Percentiles rank a stretch among this genome's conserved stretches.
phyloP scores from a whole-genome alignment of 2,329 filamentous ascomycete species.

The Hypoxylon sp. region DNA sequence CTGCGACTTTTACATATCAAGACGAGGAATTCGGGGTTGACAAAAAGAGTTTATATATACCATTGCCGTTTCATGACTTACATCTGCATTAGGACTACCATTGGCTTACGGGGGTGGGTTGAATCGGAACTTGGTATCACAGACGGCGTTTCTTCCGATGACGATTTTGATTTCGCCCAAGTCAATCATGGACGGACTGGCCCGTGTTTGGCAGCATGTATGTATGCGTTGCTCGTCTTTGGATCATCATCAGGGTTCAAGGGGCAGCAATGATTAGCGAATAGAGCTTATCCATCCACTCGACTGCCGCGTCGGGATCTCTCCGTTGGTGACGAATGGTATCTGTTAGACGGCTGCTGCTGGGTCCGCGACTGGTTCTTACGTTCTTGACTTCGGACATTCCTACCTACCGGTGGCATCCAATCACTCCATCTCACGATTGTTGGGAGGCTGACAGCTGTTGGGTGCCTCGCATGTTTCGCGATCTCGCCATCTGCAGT shows the following conservation, averaged over 20 bases:
- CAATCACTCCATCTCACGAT: slow-evolving; percentile 3
- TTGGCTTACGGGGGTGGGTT: slow-evolving; percentile 32
- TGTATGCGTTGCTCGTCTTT: slow-evolving; percentile 35
- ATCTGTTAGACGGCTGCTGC: slow-evolving; percentile 6
- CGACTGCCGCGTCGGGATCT: slow-evolving; percentile 17
- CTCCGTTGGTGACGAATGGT: slow-evolving; percentile 26
- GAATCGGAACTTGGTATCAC: slow-evolving; percentile 37
- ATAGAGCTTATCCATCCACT: slow-evolving; percentile 32
- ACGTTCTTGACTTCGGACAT: slow-evolving; percentile 2
- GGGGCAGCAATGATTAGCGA: slow-evolving; percentile 31
- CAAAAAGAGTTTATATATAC: slow-evolving; percentile 46
- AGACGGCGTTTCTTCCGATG: slow-evolving; percentile 34
- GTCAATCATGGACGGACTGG: slow-evolving; percentile 23
- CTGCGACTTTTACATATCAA: slow-evolving; percentile 44
- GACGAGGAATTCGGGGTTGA: slow-evolving; percentile 44
- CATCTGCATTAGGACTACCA: slow-evolving; percentile 41
- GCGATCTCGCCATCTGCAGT: slow-evolving; percentile 13
- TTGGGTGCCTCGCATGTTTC: background rate
- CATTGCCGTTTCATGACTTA: slow-evolving; percentile 44
- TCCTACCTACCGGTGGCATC: background rate
- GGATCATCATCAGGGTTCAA: slow-evolving; percentile 24
- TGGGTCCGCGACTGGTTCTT: background rate
- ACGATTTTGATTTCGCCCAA: slow-evolving; percentile 35
- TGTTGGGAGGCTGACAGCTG: slow-evolving; percentile 5
- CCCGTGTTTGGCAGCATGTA: slow-evolving; percentile 30